Base-by-base conservation (phyloP, 2,329 filamentous ascomycete genomes). In the Colletotrichum orbiculare region DNA sequence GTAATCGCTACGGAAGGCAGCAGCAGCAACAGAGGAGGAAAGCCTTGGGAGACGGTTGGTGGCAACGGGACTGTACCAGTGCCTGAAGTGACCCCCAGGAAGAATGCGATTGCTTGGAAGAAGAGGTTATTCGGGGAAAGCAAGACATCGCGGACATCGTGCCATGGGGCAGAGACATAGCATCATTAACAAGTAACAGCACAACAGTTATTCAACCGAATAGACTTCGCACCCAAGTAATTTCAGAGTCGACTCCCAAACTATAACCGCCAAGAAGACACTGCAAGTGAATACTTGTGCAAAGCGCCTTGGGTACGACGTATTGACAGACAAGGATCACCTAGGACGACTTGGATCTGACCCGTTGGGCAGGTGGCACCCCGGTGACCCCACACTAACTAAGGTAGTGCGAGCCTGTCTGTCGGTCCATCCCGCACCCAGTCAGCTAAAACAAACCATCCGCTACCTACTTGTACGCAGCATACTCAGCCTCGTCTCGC, bases 71-170 rank as follows among this genome's bases (percentile, higher is more conserved):
- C 64, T 9, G 65, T 65, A 6, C 66, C 64, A 10, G 38, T 53
- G 4, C 48, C n/a, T 4, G 56, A 55, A n/a, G n/a, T 35, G 12
- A 33, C 53, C 8, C 65, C 17, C 45, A 64, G 38, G 49, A 56
- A 53, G 37, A 53, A 66, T n/a, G 15, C 62, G 48, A 53, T 45
- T 6, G 42, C 43, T 35, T 43, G 67, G 52, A 58, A 47, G 48
- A 67, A 54, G 39, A 17, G 67, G 17, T 69, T 69, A 15, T 48
- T 55, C 15, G 67, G 60, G n/a, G 67, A 62, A 48, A 57, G 43
- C 17, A 13, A 43, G 12, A 15, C 10, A 8, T 43, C 15, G 15
- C 4, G 25, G 25, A 25, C 25, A 25, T 25, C 25, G 25, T 25
- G 25, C 25, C 25, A 25, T 5, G 25, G 25, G 25, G 25, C 25